These are phyloP conservation scores for Cerrena zonata DNA, from an alignment of 1,284 basidiomycete genomes.

Conservation along the genomic window DNA sequence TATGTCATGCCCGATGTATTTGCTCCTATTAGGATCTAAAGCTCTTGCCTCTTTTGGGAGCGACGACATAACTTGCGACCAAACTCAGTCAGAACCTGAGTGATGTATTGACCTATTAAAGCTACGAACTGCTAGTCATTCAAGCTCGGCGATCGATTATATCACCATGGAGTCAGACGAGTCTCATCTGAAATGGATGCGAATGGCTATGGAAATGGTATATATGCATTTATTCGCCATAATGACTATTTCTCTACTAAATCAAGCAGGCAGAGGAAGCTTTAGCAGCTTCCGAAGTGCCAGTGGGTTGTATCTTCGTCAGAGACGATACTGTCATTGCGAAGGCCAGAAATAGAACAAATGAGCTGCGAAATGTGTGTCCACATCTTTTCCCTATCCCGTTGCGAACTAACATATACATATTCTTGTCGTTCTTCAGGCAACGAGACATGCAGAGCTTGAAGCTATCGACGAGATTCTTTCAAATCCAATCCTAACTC, in stretches of 20 bases:
- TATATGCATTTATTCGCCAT: conserved; percentile 1
- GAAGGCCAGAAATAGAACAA: conserved; percentile 86
- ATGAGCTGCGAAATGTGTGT: conserved; percentile 83
- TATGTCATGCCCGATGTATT: background rate
- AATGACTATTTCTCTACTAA: conserved; percentile 1
- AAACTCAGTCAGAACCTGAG: no score
- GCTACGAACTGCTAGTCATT: no score
- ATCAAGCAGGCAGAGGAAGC: conserved; percentile 74
- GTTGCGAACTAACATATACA: conserved; percentile 3
- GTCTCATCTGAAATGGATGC: conserved; percentile 23
- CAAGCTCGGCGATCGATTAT: no score
- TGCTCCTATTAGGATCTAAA: background rate
- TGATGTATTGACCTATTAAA: no score
- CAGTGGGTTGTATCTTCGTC: conserved; percentile 95
- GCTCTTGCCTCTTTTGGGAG: background rate
- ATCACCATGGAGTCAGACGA: no score
- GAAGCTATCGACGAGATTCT: conserved; percentile 93
- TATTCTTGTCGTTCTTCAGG: conserved; percentile 43
- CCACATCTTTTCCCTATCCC: background rate
- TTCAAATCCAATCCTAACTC: conserved; percentile 52
- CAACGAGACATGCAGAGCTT: conserved; percentile 94
- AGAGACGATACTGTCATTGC: conserved; percentile 74
- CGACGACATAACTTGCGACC: no score
- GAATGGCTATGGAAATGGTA: conserved; percentile 24
- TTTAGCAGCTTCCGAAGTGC: conserved; percentile 80